phyloP scores from a whole-genome alignment of 1,139 yeast genomes.

The Suhomyces wounanorum region DNA sequence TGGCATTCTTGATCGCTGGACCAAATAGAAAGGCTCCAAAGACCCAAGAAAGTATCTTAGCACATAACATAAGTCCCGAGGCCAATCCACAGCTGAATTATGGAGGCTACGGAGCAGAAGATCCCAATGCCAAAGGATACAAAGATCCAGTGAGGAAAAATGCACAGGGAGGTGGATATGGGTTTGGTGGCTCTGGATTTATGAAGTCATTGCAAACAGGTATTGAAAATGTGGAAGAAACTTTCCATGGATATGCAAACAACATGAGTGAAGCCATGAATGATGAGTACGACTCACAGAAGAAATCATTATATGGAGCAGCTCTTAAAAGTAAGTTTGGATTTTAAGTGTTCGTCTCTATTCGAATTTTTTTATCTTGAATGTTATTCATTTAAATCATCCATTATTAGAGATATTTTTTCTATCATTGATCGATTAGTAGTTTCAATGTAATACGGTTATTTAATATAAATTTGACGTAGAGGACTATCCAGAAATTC shows the following conservation, averaged over 20 bases:
- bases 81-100: constrained; percentile 43
- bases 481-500: no score
- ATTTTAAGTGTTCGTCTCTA: constrained; percentile 24
- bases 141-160: constrained; percentile 50
- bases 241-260: constrained; percentile 59
- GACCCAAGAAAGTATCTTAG: constrained; percentile 56
- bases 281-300: constrained; percentile 52
- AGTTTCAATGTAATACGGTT: no score
- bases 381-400: no score
- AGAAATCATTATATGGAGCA: constrained; percentile 52
- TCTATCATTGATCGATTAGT: no score
- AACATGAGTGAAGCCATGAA: constrained; percentile 55
- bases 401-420: no score
- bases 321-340: constrained; percentile 59
- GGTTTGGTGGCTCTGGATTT: constrained; percentile 38
- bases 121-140: constrained; percentile 39
- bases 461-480: no score
- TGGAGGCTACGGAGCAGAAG: constrained; percentile 19
- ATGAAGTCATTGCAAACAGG: constrained; percentile 55
- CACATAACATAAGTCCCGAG: constrained; percentile 54
- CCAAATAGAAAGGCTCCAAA: constrained; percentile 57
- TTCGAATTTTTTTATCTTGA: no score
- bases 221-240: constrained; percentile 55
- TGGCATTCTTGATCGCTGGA: constrained; percentile 61
- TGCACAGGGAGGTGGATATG: constrained; percentile 27